Percentiles rank a stretch among this genome's conserved stretches.
Evolutionary conservation across 1,284 basidiomycete species (phyloP).

Genomic region (Cryptococcus neoformans): DNA sequence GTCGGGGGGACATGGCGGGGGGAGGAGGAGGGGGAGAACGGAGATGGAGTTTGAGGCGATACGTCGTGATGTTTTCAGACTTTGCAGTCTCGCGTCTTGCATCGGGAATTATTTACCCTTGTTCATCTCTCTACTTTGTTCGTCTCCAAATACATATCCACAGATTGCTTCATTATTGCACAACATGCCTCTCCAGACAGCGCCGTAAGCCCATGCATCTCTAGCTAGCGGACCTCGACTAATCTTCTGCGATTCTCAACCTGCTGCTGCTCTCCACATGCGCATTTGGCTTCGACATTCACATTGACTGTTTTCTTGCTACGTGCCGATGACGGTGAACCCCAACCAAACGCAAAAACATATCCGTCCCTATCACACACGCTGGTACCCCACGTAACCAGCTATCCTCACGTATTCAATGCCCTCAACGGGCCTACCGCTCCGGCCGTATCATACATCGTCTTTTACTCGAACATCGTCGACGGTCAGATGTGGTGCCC

Average conservation of each 20-base stretch:
- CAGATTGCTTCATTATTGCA: no score
- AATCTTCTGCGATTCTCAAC: no score
- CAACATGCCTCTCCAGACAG: conserved; percentile 15
- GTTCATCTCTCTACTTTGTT: no score
- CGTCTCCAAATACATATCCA: no score
- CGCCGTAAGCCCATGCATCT: conserved; percentile 10
- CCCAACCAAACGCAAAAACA: background rate
- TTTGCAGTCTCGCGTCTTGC: no score
- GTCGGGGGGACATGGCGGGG: background rate
- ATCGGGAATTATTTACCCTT: background rate
- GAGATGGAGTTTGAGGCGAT: background rate
- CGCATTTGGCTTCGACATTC: background rate
- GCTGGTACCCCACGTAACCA: conserved; percentile 2
- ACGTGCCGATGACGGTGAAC: background rate
- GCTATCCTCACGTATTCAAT: conserved; percentile 44
- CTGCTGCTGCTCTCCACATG: no score
- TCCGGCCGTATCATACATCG: conserved; percentile 39
- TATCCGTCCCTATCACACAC: background rate
- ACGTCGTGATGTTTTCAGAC: no score
- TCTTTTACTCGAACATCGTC: conserved; percentile 49
- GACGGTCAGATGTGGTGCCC: conserved; percentile 52
- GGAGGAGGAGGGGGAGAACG: background rate
- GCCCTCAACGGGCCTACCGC: conserved; percentile 38
- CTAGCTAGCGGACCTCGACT: no score
- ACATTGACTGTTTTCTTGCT: background rate